Conservation (phyloP, 805 yeast species). For the Candida sanyiensis region DNA sequence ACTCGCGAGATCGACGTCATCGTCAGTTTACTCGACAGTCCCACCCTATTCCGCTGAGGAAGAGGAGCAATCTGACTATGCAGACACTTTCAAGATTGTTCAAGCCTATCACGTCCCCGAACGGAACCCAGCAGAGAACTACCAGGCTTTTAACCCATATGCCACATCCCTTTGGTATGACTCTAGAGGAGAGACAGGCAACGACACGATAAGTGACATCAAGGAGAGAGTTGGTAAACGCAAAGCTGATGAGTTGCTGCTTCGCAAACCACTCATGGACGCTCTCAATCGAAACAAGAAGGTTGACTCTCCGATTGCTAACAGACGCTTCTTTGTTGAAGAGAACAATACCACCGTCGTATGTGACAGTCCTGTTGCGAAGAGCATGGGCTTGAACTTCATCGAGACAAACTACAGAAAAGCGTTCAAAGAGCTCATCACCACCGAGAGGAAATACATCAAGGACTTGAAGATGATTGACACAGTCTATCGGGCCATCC, state of each 20-base stretch:
- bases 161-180: conserved; percentile 38
- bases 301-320: conserved; percentile 33
- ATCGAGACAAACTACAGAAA: conserved; percentile 17
- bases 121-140: conserved; percentile 16
- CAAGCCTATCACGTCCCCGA: conserved; percentile 22
- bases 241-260: conserved; percentile 6
- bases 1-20: conserved; percentile 3
- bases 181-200: conserved; percentile 30
- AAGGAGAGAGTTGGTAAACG: conserved; percentile 20
- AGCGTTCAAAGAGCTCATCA: conserved; percentile 26
- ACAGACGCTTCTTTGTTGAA: conserved; percentile 18
- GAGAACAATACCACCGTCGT: conserved; percentile 7
- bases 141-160: conserved; percentile 32
- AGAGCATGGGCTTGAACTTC: conserved; percentile 1
- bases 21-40: conserved; percentile 9
- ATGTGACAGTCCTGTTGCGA: conserved; percentile 10
- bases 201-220: conserved; percentile 30
- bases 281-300: conserved; percentile 22
- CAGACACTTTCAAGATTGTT: conserved; percentile 7
- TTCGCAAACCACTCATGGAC: conserved; percentile 21
- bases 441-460: conserved; percentile 32
- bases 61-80: background rate
- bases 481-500: conserved; percentile 29
- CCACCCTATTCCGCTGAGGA: conserved; percentile 8
- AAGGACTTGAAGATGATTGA: conserved; percentile 27